Evolutionary conservation across 441 rosid species (phyloP).

Genomic region (Pelargonium cotyledonis): DNA sequence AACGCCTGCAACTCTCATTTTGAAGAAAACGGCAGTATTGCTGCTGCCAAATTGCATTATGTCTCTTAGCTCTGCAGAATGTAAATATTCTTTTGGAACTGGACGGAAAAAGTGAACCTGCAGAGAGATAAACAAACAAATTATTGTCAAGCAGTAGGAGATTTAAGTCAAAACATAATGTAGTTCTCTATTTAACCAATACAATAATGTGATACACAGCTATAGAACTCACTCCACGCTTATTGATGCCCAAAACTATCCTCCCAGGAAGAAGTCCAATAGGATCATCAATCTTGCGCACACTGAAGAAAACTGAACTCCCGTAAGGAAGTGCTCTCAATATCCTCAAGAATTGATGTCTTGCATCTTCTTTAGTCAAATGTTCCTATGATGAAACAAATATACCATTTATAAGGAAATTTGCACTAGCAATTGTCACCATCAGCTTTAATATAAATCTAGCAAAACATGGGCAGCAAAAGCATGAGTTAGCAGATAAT

Average conservation of each 20-base stretch:
- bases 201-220: not conserved
- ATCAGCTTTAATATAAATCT: constrained; percentile 12
- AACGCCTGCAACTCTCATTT: constrained; percentile 99
- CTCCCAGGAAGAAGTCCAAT: constrained; percentile 95
- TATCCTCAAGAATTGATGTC: constrained; percentile 87
- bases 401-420: constrained; percentile 10
- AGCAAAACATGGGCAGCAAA: not conserved
- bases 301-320: constrained; percentile 84
- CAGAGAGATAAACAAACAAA: constrained; percentile 15
- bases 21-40: constrained; percentile 95
- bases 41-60: constrained; percentile 99
- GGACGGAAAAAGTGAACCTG: constrained; percentile 98
- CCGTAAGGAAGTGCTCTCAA: constrained; percentile 85
- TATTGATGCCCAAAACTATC: constrained; percentile 87
- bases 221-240: constrained; percentile 77
- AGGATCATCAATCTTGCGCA: constrained; percentile 97
- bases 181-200: not conserved
- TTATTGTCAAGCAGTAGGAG: constrained; percentile 11
- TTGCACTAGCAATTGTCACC: not conserved
- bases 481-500: not conserved
- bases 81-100: constrained; percentile 92
- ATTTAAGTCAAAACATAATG: not conserved
- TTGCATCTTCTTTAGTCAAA: constrained; percentile 84
- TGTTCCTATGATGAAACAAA: constrained; percentile 51
- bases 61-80: constrained; percentile 94